These are phyloP conservation scores for Collybia sordida DNA, from an alignment of 768 basidiomycete genomes.

Conservation along the genomic window DNA sequence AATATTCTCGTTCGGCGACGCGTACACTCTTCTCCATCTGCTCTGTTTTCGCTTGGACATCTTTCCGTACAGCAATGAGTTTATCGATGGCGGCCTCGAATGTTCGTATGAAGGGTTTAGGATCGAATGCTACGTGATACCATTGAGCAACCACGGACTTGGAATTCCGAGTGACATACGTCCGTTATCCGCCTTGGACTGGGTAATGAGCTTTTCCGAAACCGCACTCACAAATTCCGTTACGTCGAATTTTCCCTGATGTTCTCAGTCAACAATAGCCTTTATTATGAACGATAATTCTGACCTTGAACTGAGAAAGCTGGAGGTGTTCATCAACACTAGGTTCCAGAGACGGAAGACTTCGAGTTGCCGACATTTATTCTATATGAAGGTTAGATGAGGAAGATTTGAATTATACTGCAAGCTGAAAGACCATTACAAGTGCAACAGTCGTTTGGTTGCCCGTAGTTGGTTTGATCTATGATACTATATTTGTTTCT, in stretches of 20 bases:
- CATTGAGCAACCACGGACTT: conserved; percentile 3
- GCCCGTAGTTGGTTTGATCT: conserved; percentile 4
- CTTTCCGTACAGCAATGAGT: conserved; percentile 82
- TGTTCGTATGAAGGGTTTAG: conserved; percentile 87
- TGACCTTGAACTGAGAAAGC: conserved; percentile 56
- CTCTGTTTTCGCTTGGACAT: conserved; percentile 88
- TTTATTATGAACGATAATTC: not conserved
- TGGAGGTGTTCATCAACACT: conserved; percentile 52
- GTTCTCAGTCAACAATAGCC: conserved; percentile 1
- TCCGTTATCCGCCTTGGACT: conserved; percentile 81
- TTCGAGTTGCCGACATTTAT: conserved; percentile 13
- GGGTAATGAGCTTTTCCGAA: conserved; percentile 84
- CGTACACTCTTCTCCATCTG: conserved; percentile 91
- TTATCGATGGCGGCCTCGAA: conserved; percentile 91
- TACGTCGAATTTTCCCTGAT: conserved; percentile 85
- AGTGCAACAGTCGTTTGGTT: not conserved
- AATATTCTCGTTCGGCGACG: conserved; percentile 89
- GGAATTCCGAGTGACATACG: conserved; percentile 42
- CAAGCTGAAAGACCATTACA: not conserved
- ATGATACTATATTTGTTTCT: conserved; percentile 15
- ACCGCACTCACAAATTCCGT: conserved; percentile 85
- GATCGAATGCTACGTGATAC: conserved; percentile 77
- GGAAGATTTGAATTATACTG: not conserved
- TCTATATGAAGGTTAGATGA: not conserved
- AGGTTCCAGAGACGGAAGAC: conserved; percentile 40